A percentile compares a stretch with the other conserved stretches of the same genome.
phyloP scores from a whole-genome alignment of 108 stramenopile genomes.

The Nitzschia sp. region DNA sequence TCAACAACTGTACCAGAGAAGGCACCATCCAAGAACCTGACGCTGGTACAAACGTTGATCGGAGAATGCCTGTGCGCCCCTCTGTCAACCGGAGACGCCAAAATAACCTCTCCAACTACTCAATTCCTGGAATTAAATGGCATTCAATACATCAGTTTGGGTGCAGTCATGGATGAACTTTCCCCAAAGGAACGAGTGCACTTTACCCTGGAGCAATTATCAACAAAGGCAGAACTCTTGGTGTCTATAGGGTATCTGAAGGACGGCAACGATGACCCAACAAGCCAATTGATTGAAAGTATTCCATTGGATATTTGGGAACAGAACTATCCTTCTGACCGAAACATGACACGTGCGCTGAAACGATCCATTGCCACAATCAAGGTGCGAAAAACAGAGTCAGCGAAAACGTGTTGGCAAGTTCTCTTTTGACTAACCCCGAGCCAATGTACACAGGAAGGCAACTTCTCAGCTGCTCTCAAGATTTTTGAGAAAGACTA shows the following conservation, averaged over 20 bases:
- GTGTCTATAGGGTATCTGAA: conserved; percentile 38
- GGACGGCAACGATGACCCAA: conserved; percentile 9
- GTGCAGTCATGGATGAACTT: conserved; percentile 36
- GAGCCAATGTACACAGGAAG: conserved; percentile 1
- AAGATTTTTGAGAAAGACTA: conserved; percentile 16
- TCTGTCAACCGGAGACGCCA: not conserved
- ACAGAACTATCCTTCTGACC: conserved; percentile 28
- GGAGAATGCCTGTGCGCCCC: conserved; percentile 23
- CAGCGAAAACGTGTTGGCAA: not conserved
- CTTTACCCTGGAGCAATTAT: conserved; percentile 41
- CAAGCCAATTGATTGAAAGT: conserved; percentile 14
- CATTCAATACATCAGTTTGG: conserved; percentile 43
- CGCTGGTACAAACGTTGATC: not conserved
- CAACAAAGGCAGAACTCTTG: conserved; percentile 24
- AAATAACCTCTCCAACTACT: not conserved
- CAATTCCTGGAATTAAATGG: conserved; percentile 45
- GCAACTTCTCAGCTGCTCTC: conserved; percentile 19
- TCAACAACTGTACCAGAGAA: too few species aligned
- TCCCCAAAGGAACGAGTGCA: conserved; percentile 38
- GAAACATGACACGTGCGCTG: conserved; percentile 11
- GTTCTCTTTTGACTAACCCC: not conserved
- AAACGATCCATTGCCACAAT: conserved; percentile 10
- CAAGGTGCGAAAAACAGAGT: conserved; percentile 14
- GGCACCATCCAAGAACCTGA: not conserved
- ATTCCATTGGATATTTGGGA: conserved; percentile 37